Evolutionary conservation across 441 rosid species (phyloP).

Genomic region (Adansonia rubrostipa): DNA sequence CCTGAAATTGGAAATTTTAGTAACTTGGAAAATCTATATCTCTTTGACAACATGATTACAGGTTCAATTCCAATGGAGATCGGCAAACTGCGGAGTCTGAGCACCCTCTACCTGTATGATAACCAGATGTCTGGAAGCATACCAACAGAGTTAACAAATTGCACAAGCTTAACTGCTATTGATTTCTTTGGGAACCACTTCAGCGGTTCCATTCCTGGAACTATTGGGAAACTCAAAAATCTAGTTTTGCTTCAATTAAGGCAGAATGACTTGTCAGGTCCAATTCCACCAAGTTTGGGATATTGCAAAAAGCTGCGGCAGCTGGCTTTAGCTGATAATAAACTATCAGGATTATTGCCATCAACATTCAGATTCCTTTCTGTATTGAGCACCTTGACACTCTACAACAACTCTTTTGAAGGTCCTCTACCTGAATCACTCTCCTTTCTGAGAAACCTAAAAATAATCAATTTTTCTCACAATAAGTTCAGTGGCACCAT

Average conservation of each 20-base stretch:
- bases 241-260: slow-evolving; percentile 77
- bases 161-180: slow-evolving; percentile 60
- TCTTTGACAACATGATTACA: slow-evolving; percentile 66
- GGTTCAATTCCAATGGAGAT: slow-evolving; percentile 71
- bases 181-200: slow-evolving; percentile 82
- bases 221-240: slow-evolving; percentile 70
- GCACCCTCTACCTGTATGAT: slow-evolving; percentile 62
- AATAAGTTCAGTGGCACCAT: slow-evolving; percentile 73
- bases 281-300: slow-evolving; percentile 79
- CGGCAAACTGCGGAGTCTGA: slow-evolving; percentile 62
- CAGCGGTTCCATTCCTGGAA: slow-evolving; percentile 69
- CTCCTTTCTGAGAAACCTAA: slow-evolving; percentile 61
- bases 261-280: slow-evolving; percentile 82
- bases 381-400: slow-evolving; percentile 53
- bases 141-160: slow-evolving; percentile 77
- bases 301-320: slow-evolving; percentile 64
- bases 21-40: slow-evolving; percentile 55
- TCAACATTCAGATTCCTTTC: slow-evolving; percentile 76
- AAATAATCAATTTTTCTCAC: slow-evolving; percentile 78
- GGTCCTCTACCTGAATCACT: slow-evolving; percentile 79
- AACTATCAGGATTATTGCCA: slow-evolving; percentile 75
- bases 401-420: slow-evolving; percentile 81
- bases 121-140: slow-evolving; percentile 81
- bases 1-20: slow-evolving; percentile 71
- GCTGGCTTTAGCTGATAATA: slow-evolving; percentile 81